These are phyloP conservation scores for Actinidia chinensis DNA, from an alignment of 179 eudicot genomes.

Conservation along the genomic window DNA sequence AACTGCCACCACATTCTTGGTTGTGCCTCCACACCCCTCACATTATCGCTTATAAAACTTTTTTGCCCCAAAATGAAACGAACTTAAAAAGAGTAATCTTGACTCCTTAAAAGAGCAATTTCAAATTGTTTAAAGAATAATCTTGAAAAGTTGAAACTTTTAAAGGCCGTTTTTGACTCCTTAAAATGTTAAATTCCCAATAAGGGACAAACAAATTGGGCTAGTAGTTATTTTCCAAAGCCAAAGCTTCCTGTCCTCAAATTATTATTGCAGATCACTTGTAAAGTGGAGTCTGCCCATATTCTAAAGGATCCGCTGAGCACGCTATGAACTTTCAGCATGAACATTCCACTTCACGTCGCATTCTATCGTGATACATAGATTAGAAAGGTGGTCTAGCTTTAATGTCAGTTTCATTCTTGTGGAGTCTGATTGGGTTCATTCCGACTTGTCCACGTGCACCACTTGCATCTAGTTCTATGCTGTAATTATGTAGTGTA, in stretches of 20 bases:
- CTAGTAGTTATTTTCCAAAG: neutral
- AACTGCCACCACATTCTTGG: no score
- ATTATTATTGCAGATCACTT: neutral
- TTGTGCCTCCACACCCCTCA: no score
- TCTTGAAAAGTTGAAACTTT: no score
- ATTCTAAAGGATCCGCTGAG: neutral
- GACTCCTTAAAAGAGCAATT: no score
- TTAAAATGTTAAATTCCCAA: no score
- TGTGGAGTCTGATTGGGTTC: neutral
- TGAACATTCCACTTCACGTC: neutral
- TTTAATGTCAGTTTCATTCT: neutral
- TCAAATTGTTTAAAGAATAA: no score
- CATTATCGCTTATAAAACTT: constrained; percentile 60
- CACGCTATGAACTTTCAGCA: neutral
- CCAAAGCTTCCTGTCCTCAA: neutral
- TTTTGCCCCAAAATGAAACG: constrained; percentile 56
- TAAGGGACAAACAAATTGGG: no score
- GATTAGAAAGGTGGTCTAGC: neutral
- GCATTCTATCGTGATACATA: neutral
- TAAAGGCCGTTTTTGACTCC: no score
- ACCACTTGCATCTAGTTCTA: neutral
- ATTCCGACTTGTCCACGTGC: neutral
- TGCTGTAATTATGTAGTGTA: neutral
- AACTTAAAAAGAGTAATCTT: no score
- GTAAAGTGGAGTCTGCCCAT: neutral